Evolutionary conservation across 495 filamentous ascomycete species (phyloP), one percentile per base, ranked within the genome.

Genomic region (Xylaria sp.): DNA sequence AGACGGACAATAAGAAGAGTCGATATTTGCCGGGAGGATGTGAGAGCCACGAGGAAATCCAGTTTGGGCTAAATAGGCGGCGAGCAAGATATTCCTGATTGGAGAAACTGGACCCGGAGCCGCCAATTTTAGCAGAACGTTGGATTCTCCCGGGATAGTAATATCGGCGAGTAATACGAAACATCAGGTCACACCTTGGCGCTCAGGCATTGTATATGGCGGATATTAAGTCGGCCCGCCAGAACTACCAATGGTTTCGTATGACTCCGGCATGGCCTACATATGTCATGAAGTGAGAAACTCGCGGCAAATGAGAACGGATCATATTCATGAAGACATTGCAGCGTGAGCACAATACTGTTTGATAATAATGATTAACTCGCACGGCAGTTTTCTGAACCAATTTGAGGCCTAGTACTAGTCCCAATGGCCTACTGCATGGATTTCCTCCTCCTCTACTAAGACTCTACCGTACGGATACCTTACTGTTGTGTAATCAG

Each of bases 141-240:
- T 48, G 24, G 53, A 69, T 61, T 69, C 55, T 69, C 53, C 67
- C 67, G 67, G 67, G 50, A 69, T 37, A n/a, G 40, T 37, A 69
- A 67, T 55, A 33, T 67, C 21, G 35, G 48, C 62, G 33, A 67
- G 64, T n/a, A 67, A 67, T 55, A 67, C 59, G 48, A 48, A 29
- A 46, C 40, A 64, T 17, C 48, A 55, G n/a, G 35, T 35, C 33
- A 76, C 40, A 33, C 44, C 72, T 33, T 55, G 62, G 44, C 48
- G 21, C 24, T 41, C 41, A 62, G 48, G 21, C 33, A 19, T 41
- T 43, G 1, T 55, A 55, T 67, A 67, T 35, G 33, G 8, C 64
- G 64, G 64, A 55, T 67, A 67, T 50, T 53, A 55, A n/a, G 64
- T 67, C 48, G 64, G 64, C 11, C 64, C 64, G 64, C 33, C 26